phyloP scores from a whole-genome alignment of 2,329 filamentous ascomycete genomes.

The Fusarium sp. region DNA sequence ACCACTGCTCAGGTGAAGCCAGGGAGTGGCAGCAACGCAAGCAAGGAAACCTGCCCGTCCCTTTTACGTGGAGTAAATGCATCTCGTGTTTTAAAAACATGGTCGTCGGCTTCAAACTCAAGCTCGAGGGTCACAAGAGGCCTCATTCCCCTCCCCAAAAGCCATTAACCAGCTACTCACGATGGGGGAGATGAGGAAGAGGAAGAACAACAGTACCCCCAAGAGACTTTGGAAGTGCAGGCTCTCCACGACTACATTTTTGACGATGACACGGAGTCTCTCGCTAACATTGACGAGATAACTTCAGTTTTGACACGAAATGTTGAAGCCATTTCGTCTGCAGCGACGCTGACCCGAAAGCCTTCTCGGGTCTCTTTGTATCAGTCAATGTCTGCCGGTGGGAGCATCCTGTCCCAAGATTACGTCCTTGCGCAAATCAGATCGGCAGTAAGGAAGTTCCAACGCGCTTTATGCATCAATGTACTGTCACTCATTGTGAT shows the following conservation, averaged over 20 bases:
- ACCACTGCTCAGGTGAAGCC: neutral
- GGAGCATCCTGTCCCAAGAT: neutral
- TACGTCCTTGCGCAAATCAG: neutral
- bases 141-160: neutral
- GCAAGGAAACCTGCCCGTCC: neutral
- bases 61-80: neutral
- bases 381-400: neutral
- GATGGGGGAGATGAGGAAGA: neutral
- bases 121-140: neutral
- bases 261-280: neutral
- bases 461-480: neutral
- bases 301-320: neutral
- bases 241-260: neutral
- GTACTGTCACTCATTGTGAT: neutral
- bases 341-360: neutral
- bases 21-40: neutral
- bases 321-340: neutral
- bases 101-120: neutral
- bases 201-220: neutral
- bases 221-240: neutral
- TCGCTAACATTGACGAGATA: neutral
- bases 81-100: neutral
- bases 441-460: neutral
- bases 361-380: neutral
- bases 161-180: neutral